A percentile compares a stretch with the other conserved stretches of the same genome.
Conservation (phyloP, 495 filamentous ascomycete genomes). For the Aspergillus ostianus region DNA sequence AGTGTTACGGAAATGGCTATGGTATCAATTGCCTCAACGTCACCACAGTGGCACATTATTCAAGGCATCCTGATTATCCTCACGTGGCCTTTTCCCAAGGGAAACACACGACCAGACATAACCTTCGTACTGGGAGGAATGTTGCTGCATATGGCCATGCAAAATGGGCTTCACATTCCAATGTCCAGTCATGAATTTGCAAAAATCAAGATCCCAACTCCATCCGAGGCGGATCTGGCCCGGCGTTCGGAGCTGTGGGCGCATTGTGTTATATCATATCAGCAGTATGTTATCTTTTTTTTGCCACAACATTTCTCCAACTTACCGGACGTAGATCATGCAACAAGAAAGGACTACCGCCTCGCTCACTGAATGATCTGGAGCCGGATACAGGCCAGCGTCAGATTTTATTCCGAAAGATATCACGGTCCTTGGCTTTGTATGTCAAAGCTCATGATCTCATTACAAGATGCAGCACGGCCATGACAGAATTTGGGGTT, state of each 20-base stretch:
- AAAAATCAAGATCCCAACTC: constrained; percentile 31
- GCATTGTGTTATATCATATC: constrained; percentile 41
- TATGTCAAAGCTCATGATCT: constrained; percentile 39
- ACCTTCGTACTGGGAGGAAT: constrained; percentile 42
- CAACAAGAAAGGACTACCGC: constrained; percentile 37
- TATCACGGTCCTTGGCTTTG: constrained; percentile 31
- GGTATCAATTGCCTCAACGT: constrained; percentile 34
- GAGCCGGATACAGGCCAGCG: constrained; percentile 37
- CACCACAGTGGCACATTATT: constrained; percentile 44
- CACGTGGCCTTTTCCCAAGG: constrained; percentile 51
- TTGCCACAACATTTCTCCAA: neutral
- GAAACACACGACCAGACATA: constrained; percentile 39
- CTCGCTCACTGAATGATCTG: constrained; percentile 31
- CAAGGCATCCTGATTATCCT: constrained; percentile 48
- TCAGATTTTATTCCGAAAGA: constrained; percentile 31
- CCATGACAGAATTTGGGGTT: constrained; percentile 37
- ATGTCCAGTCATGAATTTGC: constrained; percentile 50
- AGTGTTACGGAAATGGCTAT: constrained; percentile 48
- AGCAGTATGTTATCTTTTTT: constrained; percentile 26
- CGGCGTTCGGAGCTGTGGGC: constrained; percentile 45
- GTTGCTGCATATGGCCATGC: constrained; percentile 48
- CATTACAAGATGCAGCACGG: constrained; percentile 33
- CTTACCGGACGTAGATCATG: constrained; percentile 28
- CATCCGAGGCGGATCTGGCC: constrained; percentile 35
- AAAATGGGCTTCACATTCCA: constrained; percentile 49